Conservation (phyloP, 2,329 filamentous ascomycete genomes). For the Trichoderma atroviride region DNA sequence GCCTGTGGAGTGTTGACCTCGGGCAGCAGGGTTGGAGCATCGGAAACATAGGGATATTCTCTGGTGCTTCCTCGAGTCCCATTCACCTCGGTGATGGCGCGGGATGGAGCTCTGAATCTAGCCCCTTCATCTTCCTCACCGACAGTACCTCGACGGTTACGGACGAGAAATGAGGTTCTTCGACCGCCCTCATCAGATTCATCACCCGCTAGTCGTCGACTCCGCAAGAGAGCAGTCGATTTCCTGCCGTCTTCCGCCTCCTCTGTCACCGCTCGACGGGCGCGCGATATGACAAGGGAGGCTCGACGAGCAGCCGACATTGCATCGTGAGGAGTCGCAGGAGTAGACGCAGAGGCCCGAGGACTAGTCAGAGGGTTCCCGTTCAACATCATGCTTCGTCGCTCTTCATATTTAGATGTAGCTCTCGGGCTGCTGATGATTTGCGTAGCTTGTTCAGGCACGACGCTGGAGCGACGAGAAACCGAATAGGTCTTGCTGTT, state of each 20-base stretch:
- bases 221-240: conserved; percentile 50
- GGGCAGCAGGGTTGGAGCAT: conserved; percentile 41
- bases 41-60: conserved; percentile 33
- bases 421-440: conserved; percentile 50
- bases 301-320: conserved; percentile 50
- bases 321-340: conserved; percentile 47
- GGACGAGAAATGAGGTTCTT: conserved; percentile 48
- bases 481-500: conserved; percentile 51
- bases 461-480: conserved; percentile 42
- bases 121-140: conserved; percentile 53
- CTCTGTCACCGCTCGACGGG: conserved; percentile 53
- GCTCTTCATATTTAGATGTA: conserved; percentile 57
- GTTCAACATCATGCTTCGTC: conserved; percentile 51
- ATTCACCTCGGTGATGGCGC: conserved; percentile 60
- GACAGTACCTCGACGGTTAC: conserved; percentile 50
- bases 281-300: conserved; percentile 52
- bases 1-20: conserved; percentile 42
- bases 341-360: conserved; percentile 44
- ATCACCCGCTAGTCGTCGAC: conserved; percentile 46
- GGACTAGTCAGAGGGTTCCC: conserved; percentile 51
- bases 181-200: conserved; percentile 52
- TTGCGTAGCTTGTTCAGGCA: conserved; percentile 46
- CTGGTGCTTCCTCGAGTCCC: conserved; percentile 39
- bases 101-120: conserved; percentile 59
- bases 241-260: conserved; percentile 55